phyloP scores from a whole-genome alignment of 2,329 filamentous ascomycete genomes.

The Arthrinium phaeospermum region DNA sequence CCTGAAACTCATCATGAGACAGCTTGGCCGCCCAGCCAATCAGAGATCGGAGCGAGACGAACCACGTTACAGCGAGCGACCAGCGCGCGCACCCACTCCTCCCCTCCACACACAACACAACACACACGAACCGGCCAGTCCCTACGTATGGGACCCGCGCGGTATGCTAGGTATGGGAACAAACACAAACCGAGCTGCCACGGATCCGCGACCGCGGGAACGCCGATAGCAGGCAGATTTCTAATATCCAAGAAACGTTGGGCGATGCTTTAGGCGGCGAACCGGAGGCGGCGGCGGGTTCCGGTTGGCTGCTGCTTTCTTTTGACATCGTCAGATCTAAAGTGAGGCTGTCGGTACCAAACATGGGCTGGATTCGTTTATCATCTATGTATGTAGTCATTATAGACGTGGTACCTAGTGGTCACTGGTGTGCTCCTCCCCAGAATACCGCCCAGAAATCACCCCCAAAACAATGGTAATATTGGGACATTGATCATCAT shows the following conservation, averaged over 20 bases:
- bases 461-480: neutral
- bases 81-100: too few species aligned
- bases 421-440: neutral
- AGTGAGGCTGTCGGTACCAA: neutral
- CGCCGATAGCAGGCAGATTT: neutral
- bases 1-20: slow-evolving; percentile 13
- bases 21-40: neutral
- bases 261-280: neutral
- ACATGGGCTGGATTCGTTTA: neutral
- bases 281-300: neutral
- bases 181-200: neutral
- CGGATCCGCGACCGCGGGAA: neutral
- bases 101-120: neutral
- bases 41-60: neutral
- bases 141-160: neutral
- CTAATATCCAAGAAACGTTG: neutral
- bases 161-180: neutral
- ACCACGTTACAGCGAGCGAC: neutral
- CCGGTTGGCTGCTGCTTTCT: neutral
- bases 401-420: too few species aligned
- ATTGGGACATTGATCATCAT: neutral
- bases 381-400: neutral
- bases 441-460: too few species aligned
- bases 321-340: neutral
- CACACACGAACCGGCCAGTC: neutral